These are phyloP conservation scores for Erysimum cheiri DNA, from an alignment of 441 rosid genomes.

Conservation along the genomic window DNA sequence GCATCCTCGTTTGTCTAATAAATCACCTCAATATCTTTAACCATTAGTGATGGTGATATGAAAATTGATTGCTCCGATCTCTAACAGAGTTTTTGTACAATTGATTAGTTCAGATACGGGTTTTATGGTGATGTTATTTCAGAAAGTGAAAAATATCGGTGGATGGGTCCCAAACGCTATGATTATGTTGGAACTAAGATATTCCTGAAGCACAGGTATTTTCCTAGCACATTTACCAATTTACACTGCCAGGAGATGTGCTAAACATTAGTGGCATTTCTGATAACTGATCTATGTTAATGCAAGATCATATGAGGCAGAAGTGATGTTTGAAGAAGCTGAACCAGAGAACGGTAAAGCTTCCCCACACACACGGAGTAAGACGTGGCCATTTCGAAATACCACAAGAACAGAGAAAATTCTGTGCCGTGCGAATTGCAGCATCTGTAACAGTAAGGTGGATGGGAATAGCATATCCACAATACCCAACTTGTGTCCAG, in stretches of 20 bases:
- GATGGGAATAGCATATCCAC: slow-evolving; percentile 28
- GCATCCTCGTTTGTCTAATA: slow-evolving; percentile 10
- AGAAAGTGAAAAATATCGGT: slow-evolving; percentile 93
- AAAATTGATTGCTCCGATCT: slow-evolving; percentile 7
- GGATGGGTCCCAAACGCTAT: slow-evolving; percentile 99
- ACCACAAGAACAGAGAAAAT: slow-evolving; percentile 60
- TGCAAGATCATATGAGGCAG: slow-evolving; percentile 85
- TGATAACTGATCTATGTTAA: slow-evolving; percentile 2
- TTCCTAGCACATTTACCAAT: slow-evolving; percentile 9
- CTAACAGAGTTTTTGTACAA: slow-evolving; percentile 40
- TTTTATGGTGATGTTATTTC: slow-evolving; percentile 95
- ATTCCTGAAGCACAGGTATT: slow-evolving; percentile 83
- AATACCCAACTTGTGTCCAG: slow-evolving; percentile 47
- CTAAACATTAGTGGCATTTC: neutral
- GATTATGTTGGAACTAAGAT: slow-evolving; percentile 97
- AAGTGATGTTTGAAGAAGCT: slow-evolving; percentile 70
- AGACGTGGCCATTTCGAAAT: slow-evolving; percentile 46
- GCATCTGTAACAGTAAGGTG: slow-evolving; percentile 56
- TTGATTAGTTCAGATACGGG: slow-evolving; percentile 64
- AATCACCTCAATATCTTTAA: neutral
- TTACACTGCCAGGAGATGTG: slow-evolving; percentile 5
- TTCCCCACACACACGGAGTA: slow-evolving; percentile 43
- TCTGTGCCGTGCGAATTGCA: slow-evolving; percentile 74
- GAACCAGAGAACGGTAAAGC: slow-evolving; percentile 56
- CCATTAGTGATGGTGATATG: neutral